Base-by-base conservation (phyloP, 2,329 filamentous ascomycete genomes). In the Trichoderma afroharzianum region DNA sequence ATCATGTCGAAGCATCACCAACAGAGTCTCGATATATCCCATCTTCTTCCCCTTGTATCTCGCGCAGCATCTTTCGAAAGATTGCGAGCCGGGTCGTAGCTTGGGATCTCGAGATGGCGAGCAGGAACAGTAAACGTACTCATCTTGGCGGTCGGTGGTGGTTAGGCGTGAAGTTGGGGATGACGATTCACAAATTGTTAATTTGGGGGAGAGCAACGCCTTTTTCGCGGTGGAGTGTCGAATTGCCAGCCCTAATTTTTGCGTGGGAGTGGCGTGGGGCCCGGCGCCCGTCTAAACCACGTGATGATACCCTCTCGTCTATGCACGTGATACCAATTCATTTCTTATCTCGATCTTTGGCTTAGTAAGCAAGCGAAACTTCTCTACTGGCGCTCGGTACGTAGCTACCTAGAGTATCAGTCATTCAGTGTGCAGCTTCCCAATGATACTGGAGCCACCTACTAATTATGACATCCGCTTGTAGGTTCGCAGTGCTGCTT, bases 141-240 rank as follows among this genome's bases (percentile, higher is more conserved):
- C 86, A 88, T 88, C 83, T 87, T 88, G 85, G 81, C 85, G 83
- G 83, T 84, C 85, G 83, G 83, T 84, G 78, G 78, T 82, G 77
- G 77, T 80, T 80, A 77, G 79, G 75, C 79, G 79, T 80, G 81
- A 80, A 77, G 80, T 81, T 79, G 78, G 78, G 59, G 59, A 77
- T 79, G 80, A 79, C 79, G 78, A 78, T 78, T 76, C 74, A 78
- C 77, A 76, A 78, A 78, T 81, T 80, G 77, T 78, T 77, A 77
- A 75, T 77, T 79, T 76, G 75, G 75, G 74, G 75, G 67, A 73
- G 74, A 76, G 74, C 75, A 58, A 71, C 68, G 55, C 62, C 68
- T 72, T 76, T 80, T 81, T 80, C 79, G 78, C 78, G 78, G 79
- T 81, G 79, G 80, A 81, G 78, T 81, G 77, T 76, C 74, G 73